Base-by-base conservation (phyloP, 2,329 filamentous ascomycete genomes). In the Aspergillus intermedius region DNA sequence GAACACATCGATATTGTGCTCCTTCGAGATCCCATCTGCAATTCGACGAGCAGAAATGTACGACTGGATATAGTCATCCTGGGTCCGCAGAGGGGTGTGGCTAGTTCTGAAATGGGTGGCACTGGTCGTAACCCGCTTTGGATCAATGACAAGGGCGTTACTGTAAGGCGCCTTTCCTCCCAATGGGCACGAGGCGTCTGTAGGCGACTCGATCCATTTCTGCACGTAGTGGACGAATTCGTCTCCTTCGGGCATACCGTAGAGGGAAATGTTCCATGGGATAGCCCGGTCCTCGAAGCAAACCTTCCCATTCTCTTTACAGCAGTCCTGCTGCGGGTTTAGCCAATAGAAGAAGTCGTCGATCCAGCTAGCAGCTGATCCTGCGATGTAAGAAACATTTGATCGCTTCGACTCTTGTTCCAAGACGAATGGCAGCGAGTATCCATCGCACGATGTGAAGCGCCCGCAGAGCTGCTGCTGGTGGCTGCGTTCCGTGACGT, bases 291-390 rank as follows among this genome's bases (percentile, higher is more conserved):
- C 76, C 22, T 81, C 81, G 62, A 98, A 96, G 70, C 93, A 98
- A 1, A 84, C 76, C 58, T 83, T 74, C 42, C 81, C 81, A 44
- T 82, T 64, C 51, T 91, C 84, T 34, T 87, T 77, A 60, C 88
- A 96, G 72, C 82, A 83, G 41, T 90, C 86, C 40, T 88, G 80
- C 45, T 83, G 80, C 0, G 93, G 93, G 58, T 97, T 95, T n/a
- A 97, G 75, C 91, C 93, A 98, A 51, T 88, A 79, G 71, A 97
- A 89, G 71, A 89, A 97, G 64, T 98, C 93, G 56, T 98, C 93
- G 15, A 98, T 80, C 93, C 93, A 98, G 67, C 87, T 96, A 3
- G 94, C 93, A 0, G 91, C 84, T 0, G 90, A 87, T 8, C 91
- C 84, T 5, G 89, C 80, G 56, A 98, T 88, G 67, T 90, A 97